These are phyloP conservation scores for Bolboschoenus planiculmis DNA, from an alignment of 176 grass and related monocot genomes.

Conservation along the genomic window DNA sequence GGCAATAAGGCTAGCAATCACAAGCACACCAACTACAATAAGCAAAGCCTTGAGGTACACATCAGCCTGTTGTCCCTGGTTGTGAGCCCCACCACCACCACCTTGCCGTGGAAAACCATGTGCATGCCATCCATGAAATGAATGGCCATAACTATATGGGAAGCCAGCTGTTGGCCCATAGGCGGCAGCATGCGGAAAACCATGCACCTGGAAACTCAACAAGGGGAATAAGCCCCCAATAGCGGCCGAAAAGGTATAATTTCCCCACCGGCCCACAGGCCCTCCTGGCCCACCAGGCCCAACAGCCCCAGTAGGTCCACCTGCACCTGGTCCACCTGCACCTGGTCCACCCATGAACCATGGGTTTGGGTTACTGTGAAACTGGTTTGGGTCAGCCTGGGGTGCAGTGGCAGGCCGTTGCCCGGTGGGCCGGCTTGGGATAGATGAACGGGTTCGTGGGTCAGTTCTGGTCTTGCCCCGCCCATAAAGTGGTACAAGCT, in stretches of 20 bases:
- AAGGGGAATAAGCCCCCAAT: slow-evolving; percentile 74
- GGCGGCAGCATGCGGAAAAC: slow-evolving; percentile 50
- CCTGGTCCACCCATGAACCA: slow-evolving; percentile 55
- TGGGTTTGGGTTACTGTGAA: slow-evolving; percentile 31
- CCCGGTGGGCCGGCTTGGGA: slow-evolving; percentile 46
- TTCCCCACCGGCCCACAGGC: slow-evolving; percentile 51
- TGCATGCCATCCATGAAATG: slow-evolving; percentile 50
- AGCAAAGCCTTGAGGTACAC: slow-evolving; percentile 50
- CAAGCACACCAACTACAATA: slow-evolving; percentile 52
- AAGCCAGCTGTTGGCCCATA: slow-evolving; percentile 50
- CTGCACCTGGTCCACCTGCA: slow-evolving; percentile 30
- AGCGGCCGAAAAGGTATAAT: slow-evolving; percentile 78
- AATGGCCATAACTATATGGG: slow-evolving; percentile 60
- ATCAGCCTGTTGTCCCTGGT: slow-evolving; percentile 58
- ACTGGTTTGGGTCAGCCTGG: slow-evolving; percentile 38
- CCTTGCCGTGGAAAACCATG: slow-evolving; percentile 53
- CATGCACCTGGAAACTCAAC: slow-evolving; percentile 82
- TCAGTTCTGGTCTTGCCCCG: slow-evolving; percentile 35
- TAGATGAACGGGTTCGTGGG: slow-evolving; percentile 31
- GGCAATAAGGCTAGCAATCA: slow-evolving; percentile 52
- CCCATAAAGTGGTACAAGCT: slow-evolving; percentile 67
- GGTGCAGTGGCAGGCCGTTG: slow-evolving; percentile 51
- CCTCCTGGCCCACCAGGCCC: slow-evolving; percentile 22
- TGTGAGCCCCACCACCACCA: slow-evolving; percentile 13
- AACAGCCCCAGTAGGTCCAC: slow-evolving; percentile 4